Conservation (phyloP, 768 basidiomycete genomes). For the Kwoniella bestiolae region DNA sequence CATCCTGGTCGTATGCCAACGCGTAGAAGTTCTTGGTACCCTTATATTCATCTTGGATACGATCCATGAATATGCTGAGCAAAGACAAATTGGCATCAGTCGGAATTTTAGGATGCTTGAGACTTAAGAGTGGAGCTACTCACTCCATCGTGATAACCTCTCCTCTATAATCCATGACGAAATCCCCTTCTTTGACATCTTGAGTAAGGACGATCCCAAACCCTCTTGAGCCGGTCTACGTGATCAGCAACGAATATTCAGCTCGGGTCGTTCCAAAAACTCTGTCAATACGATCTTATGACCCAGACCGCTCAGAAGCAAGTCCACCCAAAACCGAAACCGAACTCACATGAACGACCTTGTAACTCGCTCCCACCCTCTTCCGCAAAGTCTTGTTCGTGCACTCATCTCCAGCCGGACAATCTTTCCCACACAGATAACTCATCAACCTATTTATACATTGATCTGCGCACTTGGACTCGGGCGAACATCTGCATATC, state of each 20-base stretch:
- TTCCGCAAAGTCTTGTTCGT: slow-evolving; percentile 53
- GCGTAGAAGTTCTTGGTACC: slow-evolving; percentile 57
- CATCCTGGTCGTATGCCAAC: slow-evolving; percentile 58
- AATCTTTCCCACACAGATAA: slow-evolving; percentile 58
- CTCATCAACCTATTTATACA: slow-evolving; percentile 59
- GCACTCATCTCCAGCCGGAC: slow-evolving; percentile 54
- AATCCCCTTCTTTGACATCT: slow-evolving; percentile 54
- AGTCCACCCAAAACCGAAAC: slow-evolving; percentile 5
- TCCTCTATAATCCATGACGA: slow-evolving; percentile 59
- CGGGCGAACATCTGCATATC: slow-evolving; percentile 53
- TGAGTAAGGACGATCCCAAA: slow-evolving; percentile 56
- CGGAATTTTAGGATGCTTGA: slow-evolving; percentile 1
- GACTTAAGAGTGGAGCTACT: slow-evolving; percentile 21
- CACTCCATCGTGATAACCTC: slow-evolving; percentile 55
- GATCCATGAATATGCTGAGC: slow-evolving; percentile 48
- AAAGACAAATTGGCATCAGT: neutral
- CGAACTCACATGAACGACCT: slow-evolving; percentile 54
- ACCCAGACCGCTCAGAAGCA: too few relatives aligned
- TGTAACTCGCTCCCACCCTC: slow-evolving; percentile 38
- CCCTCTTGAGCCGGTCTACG: slow-evolving; percentile 56
- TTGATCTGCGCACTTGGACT: slow-evolving; percentile 51
- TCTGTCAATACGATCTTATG: too few relatives aligned
- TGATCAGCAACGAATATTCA: too few relatives aligned
- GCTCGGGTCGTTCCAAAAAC: too few relatives aligned
- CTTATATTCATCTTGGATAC: slow-evolving; percentile 50